Evolutionary conservation across 441 rosid genomes (phyloP).

Genomic region (Eutrema salsugineum): DNA sequence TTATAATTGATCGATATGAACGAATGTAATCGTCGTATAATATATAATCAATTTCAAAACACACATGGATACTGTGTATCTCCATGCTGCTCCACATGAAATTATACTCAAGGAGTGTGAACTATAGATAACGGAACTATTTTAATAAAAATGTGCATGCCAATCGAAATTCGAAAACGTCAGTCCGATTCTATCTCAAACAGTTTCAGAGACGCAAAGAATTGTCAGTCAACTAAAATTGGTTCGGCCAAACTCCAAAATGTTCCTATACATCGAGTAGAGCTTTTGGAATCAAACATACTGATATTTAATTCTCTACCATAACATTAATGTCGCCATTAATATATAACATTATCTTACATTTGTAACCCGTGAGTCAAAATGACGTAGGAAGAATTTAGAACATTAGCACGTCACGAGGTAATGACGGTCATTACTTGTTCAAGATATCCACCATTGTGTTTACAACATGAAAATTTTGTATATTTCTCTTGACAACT

Average conservation of each 20-base stretch:
- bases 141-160: no score
- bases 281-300: no score
- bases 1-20: background rate
- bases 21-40: background rate
- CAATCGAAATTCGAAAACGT: background rate
- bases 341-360: no score
- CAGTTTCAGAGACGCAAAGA: background rate
- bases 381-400: slow-evolving; percentile 1
- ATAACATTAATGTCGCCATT: background rate
- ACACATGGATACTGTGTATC: background rate
- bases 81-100: background rate
- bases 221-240: background rate
- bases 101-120: background rate
- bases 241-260: no score
- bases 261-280: no score
- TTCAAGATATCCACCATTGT: background rate
- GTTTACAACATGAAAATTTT: background rate
- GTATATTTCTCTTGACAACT: no score
- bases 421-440: slow-evolving; percentile 1
- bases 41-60: background rate
- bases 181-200: background rate
- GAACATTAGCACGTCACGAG: background rate
- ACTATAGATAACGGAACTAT: background rate
- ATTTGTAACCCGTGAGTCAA: background rate
- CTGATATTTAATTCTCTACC: background rate